These are phyloP conservation scores for Fusarium continuum DNA, from an alignment of 2,329 filamentous ascomycete genomes.

Conservation along the genomic window DNA sequence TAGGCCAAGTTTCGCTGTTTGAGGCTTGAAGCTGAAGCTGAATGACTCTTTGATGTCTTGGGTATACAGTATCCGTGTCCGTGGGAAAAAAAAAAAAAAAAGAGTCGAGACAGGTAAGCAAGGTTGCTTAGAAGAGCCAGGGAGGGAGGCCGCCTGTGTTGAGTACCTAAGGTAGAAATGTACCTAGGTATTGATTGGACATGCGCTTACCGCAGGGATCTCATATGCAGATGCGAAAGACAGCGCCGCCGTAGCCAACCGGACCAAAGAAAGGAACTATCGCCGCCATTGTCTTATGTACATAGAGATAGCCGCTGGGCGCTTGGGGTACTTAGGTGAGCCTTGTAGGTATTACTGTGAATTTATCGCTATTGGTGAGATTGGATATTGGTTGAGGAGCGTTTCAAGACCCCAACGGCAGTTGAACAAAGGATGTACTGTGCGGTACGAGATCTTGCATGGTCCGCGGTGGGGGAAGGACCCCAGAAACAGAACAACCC, in stretches of 20 bases:
- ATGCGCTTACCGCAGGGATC: not conserved
- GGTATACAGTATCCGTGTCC: not conserved
- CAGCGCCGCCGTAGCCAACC: not conserved
- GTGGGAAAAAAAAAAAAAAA: not conserved
- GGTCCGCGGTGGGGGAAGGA: not conserved
- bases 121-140: not conserved
- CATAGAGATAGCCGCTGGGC: not conserved
- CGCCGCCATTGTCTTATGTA: not conserved
- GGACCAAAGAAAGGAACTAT: conserved; percentile 5
- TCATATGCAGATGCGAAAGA: not conserved
- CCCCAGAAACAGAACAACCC: conserved; percentile 12
- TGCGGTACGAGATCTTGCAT: conserved; percentile 2
- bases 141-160: conserved; percentile 1
- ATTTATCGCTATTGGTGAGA: too few relatives aligned
- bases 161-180: too few relatives aligned
- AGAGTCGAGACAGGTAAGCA: too few relatives aligned
- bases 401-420: conserved; percentile 1
- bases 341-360: too few relatives aligned
- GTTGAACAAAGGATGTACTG: conserved; percentile 7
- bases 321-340: conserved; percentile 2
- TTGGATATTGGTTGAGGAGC: not conserved
- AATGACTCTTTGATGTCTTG: conserved; percentile 1
- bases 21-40: conserved; percentile 11
- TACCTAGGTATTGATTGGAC: conserved; percentile 15
- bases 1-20: not conserved